Conservation (phyloP, 768 basidiomycete species). For the Mycena floridula region DNA sequence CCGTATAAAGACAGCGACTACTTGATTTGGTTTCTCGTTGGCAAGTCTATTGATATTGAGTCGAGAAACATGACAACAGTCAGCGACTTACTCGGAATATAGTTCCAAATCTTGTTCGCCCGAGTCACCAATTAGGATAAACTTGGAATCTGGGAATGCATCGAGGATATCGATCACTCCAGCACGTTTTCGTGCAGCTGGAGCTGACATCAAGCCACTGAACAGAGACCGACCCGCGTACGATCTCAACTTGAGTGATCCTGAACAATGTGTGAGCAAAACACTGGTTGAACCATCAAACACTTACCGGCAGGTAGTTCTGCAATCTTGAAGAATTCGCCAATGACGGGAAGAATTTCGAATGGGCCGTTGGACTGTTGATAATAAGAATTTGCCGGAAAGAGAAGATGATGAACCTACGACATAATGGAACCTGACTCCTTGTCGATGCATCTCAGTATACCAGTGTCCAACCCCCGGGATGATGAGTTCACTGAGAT, state of each 20-base stretch:
- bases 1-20: conserved; percentile 79
- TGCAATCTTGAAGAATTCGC: conserved; percentile 66
- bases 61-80: background rate
- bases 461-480: conserved; percentile 85
- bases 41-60: conserved; percentile 43
- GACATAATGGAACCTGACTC: conserved; percentile 85
- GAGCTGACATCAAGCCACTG: conserved; percentile 74
- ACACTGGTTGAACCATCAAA: background rate
- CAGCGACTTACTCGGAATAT: conserved; percentile 54
- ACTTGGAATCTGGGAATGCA: conserved; percentile 65
- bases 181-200: conserved; percentile 76
- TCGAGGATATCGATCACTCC: conserved; percentile 76
- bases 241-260: conserved; percentile 77
- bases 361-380: conserved; percentile 82
- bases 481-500: conserved; percentile 71
- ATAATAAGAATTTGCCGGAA: background rate
- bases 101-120: conserved; percentile 96
- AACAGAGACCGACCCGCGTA: conserved; percentile 83
- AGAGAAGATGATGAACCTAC: conserved; percentile 39
- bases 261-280: conserved; percentile 22
- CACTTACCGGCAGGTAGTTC: conserved; percentile 56
- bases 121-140: conserved; percentile 86
- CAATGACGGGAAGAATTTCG: conserved; percentile 74
- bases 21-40: conserved; percentile 55
- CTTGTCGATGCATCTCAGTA: conserved; percentile 54